Evolutionary conservation across 176 grass and related monocot species (phyloP), one percentile per base, ranked within the genome.

Genomic region (Thalia dealbata): DNA sequence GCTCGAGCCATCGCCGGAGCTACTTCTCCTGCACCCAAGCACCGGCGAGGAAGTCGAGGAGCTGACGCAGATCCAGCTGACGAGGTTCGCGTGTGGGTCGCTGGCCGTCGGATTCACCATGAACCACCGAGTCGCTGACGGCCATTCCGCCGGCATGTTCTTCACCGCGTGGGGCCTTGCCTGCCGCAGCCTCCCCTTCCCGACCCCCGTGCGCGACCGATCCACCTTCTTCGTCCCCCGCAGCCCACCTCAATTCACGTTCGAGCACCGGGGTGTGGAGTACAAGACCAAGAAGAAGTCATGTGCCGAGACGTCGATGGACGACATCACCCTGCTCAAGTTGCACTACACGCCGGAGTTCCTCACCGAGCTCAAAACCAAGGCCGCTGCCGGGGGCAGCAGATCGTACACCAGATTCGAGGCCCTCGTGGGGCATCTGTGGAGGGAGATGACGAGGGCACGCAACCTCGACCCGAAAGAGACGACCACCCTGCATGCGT

Each of bases 321-420:
- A 71, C 42, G 50, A 61, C 65, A 63, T 89, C 18, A 24, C 86
- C 7, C 77, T 95, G 71, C 87, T 83, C 58, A 88, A 86, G 32
- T 71, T 71, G 27, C 89, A 88, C 63, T 95, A 90, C 84, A 85
- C 80, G 35, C 84, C 82, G 56, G 84, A 95, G n/a, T 95, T 95
- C 73, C 50, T 90, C 28, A 74, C 77, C 1, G 73, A 81, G 29
- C 80, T 92, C 13, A 81, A 81, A 3, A 60, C 80, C 15, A 48
- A 28, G 50, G 85, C 82, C 7, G 82, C 32, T 38, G 32, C 73
- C 3, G 80, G 79, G 3, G 62, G 24, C 76, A 65, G 76, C 7
- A 77, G 29, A 18, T 60, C 55, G 63, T 78, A 74, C 69, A 86
- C 68, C 79, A 74, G 68, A 10, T 86, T 78, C 63, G 79, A 76